Evolutionary conservation across 345 rosid genomes (phyloP).

Genomic region (Balakata baccata): DNA sequence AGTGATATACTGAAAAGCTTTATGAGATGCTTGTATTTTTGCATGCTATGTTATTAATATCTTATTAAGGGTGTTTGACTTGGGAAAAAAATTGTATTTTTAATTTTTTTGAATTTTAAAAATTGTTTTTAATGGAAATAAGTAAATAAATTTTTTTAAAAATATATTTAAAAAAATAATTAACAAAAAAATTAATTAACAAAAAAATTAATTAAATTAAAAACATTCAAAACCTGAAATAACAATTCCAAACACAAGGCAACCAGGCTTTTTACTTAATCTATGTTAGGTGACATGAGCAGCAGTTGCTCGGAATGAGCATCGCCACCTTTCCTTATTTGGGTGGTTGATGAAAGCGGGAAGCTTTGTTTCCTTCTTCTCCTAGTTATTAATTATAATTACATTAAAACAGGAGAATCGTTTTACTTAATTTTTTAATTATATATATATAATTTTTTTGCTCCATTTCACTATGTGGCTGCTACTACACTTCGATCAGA

Average conservation of each 20-base stretch:
- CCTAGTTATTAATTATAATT: neutral
- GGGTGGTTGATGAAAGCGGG: conserved; percentile 22
- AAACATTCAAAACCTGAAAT: no score
- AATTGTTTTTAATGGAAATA: no score
- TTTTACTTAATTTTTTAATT: neutral
- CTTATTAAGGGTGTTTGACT: no score
- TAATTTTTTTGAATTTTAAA: no score
- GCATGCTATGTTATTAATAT: conserved; percentile 13
- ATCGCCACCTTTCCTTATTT: conserved; percentile 26
- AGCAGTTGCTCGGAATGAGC: conserved; percentile 11
- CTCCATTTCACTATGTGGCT: neutral
- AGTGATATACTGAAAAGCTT: neutral
- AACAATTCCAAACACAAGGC: no score
- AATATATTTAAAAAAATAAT: no score
- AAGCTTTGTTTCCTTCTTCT: conserved; percentile 16
- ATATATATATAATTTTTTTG: neutral
- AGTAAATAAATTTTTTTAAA: no score
- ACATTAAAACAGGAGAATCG: neutral
- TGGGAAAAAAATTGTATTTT: no score
- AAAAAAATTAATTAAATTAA: no score
- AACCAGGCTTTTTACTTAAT: conserved; percentile 15
- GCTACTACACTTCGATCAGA: neutral
- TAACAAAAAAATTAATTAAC: no score
- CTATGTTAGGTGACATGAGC: conserved; percentile 16
- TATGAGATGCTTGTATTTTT: conserved; percentile 15